Evolutionary conservation across 495 filamentous ascomycete genomes (phyloP).

Genomic region (Usnea hakonensis): DNA sequence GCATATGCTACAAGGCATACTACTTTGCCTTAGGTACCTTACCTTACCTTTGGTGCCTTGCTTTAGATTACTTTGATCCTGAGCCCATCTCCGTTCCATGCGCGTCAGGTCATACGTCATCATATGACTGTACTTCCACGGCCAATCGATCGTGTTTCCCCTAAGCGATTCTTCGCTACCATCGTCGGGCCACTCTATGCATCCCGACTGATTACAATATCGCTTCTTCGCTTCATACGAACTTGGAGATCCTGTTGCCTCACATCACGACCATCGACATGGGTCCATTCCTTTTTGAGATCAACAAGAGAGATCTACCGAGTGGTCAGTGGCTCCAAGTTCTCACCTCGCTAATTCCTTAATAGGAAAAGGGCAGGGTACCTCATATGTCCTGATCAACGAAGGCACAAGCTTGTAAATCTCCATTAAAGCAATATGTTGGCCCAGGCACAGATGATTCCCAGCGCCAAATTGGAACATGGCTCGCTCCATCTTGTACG

Average conservation of each 20-base stretch:
- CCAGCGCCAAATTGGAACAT: constrained; percentile 59
- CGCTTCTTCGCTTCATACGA: constrained; percentile 1
- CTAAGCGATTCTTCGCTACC: too few relatives aligned
- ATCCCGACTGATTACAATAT: background rate
- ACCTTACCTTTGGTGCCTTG: too few relatives aligned
- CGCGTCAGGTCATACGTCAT: too few relatives aligned
- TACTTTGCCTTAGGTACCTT: too few relatives aligned
- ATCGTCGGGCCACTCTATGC: background rate
- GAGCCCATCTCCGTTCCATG: too few relatives aligned
- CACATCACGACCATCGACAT: background rate
- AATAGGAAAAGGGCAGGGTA: constrained; percentile 13
- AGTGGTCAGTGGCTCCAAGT: background rate
- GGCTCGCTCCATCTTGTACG: constrained; percentile 48
- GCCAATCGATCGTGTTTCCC: too few relatives aligned
- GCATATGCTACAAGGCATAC: too few relatives aligned
- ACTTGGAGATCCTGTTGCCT: background rate
- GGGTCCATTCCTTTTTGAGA: constrained; percentile 1
- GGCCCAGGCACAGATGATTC: constrained; percentile 54
- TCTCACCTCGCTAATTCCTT: background rate
- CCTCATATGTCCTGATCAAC: constrained; percentile 50
- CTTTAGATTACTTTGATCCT: too few relatives aligned
- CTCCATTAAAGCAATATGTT: constrained; percentile 46
- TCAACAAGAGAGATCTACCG: background rate
- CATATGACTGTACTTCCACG: too few relatives aligned
- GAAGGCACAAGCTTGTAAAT: constrained; percentile 46